Conservation (phyloP, 768 basidiomycete species). For the Agaricus subrufescens region DNA sequence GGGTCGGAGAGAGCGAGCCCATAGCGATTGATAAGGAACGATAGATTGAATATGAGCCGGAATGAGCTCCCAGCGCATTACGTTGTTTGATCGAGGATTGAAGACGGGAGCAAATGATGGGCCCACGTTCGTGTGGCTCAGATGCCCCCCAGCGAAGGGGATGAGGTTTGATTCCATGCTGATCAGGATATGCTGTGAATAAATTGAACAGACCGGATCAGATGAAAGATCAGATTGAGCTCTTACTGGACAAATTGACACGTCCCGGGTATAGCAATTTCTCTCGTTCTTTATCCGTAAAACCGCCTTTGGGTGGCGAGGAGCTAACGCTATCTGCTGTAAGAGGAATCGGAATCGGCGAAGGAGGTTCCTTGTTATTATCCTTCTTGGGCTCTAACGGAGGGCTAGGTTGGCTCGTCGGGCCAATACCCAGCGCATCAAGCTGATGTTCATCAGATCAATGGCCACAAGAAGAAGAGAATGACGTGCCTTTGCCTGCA, state of each 20-base stretch:
- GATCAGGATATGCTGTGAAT: conserved; percentile 75
- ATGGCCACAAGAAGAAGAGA: background rate
- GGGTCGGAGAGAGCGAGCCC: conserved; percentile 71
- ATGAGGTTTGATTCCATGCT: conserved; percentile 80
- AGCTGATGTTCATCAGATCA: conserved; percentile 31
- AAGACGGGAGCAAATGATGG: conserved; percentile 85
- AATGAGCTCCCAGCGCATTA: conserved; percentile 92
- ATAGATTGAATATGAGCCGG: conserved; percentile 93
- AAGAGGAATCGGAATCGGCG: conserved; percentile 12
- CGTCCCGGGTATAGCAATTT: conserved; percentile 76
- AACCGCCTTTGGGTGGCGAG: conserved; percentile 1
- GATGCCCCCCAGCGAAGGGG: conserved; percentile 79
- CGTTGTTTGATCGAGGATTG: conserved; percentile 81
- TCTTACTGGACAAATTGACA: conserved; percentile 80
- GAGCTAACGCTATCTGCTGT: conserved; percentile 12
- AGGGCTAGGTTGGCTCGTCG: background rate
- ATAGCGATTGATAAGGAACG: conserved; percentile 90
- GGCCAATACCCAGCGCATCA: conserved; percentile 36
- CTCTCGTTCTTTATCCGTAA: conserved; percentile 63
- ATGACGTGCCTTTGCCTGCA: conserved; percentile 67
- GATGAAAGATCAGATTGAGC: conserved; percentile 6
- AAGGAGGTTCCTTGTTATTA: background rate
- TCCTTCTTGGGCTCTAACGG: conserved; percentile 25
- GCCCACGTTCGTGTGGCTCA: conserved; percentile 65
- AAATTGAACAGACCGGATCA: background rate